Conservation (phyloP, 305 asterid species). For the Fraxinus baroniana region DNA sequence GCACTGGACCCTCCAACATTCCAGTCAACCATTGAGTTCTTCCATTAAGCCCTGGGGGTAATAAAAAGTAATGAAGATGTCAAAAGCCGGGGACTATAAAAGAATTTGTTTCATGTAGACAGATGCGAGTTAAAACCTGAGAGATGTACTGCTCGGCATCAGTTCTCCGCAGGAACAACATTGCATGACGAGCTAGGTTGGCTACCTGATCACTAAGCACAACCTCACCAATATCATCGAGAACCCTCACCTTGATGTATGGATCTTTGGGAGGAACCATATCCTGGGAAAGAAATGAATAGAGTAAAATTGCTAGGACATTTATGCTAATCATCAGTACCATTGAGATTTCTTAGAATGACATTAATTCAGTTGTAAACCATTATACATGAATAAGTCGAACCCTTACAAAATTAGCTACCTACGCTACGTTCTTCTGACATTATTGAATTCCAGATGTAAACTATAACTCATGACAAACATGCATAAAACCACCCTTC, state of each 20-base stretch:
- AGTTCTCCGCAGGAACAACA: slow-evolving; percentile 82
- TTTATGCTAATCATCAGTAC: not conserved
- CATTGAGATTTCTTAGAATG: not conserved
- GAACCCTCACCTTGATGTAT: slow-evolving; percentile 81
- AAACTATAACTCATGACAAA: not conserved
- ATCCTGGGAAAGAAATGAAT: slow-evolving; percentile 47
- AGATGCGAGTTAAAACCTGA: slow-evolving; percentile 43
- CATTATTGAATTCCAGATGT: not conserved
- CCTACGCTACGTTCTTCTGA: not conserved
- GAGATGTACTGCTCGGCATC: slow-evolving; percentile 89
- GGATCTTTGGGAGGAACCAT: slow-evolving; percentile 98
- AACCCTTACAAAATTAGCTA: not conserved
- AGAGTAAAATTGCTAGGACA: not conserved
- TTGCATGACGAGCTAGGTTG: slow-evolving; percentile 75
- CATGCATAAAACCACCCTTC: not conserved
- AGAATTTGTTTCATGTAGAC: not conserved
- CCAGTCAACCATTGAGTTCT: slow-evolving; percentile 56
- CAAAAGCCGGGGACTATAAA: not conserved
- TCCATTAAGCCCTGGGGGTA: slow-evolving; percentile 69
- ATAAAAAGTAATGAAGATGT: slow-evolving; percentile 13
- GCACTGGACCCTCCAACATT: not conserved
- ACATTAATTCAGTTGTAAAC: not conserved
- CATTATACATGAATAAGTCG: not conserved
- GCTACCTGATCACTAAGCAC: slow-evolving; percentile 72
- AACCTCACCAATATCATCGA: slow-evolving; percentile 80